These are phyloP conservation scores for Jacaranda mimosifolia DNA, from an alignment of 257 asterid genomes.

Conservation along the genomic window DNA sequence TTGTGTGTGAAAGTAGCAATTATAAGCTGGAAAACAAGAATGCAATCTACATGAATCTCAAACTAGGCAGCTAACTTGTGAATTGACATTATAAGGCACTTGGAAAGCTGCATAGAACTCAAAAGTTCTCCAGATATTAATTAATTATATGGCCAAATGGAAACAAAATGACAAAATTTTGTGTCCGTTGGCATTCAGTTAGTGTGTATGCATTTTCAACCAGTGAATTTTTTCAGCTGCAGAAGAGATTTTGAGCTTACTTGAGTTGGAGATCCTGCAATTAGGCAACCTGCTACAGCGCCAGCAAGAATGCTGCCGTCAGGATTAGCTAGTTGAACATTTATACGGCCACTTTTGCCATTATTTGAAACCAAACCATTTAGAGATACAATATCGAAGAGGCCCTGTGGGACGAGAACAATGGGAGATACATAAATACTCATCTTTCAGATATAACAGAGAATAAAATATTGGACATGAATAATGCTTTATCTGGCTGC, in stretches of 20 bases:
- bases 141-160: no score
- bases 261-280: slow-evolving; percentile 35
- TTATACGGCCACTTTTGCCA: slow-evolving; percentile 8
- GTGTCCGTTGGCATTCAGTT: no score
- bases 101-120: no score
- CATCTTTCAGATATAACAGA: no score
- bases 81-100: no score
- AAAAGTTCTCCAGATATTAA: no score
- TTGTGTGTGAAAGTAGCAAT: slow-evolving; percentile 39
- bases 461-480: no score
- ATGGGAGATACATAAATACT: not conserved
- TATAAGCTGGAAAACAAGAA: slow-evolving; percentile 29
- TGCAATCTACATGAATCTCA: not conserved
- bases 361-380: slow-evolving; percentile 38
- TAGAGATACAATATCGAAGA: slow-evolving; percentile 36
- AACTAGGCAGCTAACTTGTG: not conserved
- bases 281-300: slow-evolving; percentile 36
- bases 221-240: no score
- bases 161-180: no score
- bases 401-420: slow-evolving; percentile 29
- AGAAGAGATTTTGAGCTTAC: slow-evolving; percentile 18
- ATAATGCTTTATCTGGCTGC: no score
- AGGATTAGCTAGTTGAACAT: slow-evolving; percentile 34
- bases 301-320: slow-evolving; percentile 39
- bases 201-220: no score